Base-by-base conservation (phyloP, 331 rosid species). In the Malus hybrid region DNA sequence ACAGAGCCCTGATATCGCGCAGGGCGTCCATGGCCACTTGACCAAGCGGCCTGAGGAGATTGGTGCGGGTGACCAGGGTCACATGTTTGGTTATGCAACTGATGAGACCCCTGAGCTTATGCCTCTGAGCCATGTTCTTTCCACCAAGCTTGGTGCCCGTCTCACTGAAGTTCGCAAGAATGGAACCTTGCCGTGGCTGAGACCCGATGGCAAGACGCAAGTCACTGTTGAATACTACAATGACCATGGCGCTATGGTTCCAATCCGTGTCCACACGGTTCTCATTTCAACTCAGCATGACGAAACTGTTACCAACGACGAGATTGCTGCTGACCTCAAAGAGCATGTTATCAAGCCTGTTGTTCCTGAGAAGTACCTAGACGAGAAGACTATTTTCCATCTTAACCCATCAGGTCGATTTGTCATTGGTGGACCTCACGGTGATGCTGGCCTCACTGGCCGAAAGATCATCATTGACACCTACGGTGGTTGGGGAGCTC, bases 41-140 rank as follows among this genome's bases (percentile, higher is more conserved):
- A 85, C 84, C 19, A 85, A 79, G 78, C 67, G 68, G 48, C 86
- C 84, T 18, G 86, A 85, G 79, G 82, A 79, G 24, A 85, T 85
- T 58, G 86, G 88, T 58, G 88, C 80, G 4, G 88, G 88, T 32
- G 88, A 85, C 73, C 86, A 85, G 66, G 88, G 84, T 82, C 86
- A 82, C 79, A 82, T 82, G 85, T 82, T 82, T 77, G 85, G 85
- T 33, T 82, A 82, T 82, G 87, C 87, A 30, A 86, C 89, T 7
- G 83, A 86, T 68, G 89, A 86, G 82, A 86, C 89, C 19, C 63
- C 79, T 7, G 85, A 86, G 83, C 57, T 86, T 18, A 80, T 80
- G 89, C 89, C 89, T 63, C 87, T 86, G 15, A 83, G 89, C 75
- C 87, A 86, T 68, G 89, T 86, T 75, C 85, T 86, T 46, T 83